Percentiles rank a stretch among this genome's conserved stretches.
phyloP scores from a whole-genome alignment of 2,329 filamentous ascomycete species.

The Colletotrichum lentis region DNA sequence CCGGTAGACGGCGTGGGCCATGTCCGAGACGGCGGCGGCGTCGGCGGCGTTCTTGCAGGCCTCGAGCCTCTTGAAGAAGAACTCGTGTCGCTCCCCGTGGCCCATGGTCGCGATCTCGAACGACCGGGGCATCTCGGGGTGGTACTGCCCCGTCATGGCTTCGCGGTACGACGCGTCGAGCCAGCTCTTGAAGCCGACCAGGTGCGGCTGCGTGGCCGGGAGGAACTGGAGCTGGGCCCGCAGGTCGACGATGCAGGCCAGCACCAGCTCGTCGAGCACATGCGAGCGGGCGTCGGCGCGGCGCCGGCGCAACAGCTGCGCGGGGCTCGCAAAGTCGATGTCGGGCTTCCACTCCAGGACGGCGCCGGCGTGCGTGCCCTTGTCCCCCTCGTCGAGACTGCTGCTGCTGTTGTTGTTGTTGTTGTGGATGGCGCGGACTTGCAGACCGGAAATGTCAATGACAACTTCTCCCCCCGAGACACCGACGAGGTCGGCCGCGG shows the following conservation, averaged over 20 bases:
- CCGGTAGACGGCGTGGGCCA: background rate
- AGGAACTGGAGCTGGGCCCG: conserved; percentile 28
- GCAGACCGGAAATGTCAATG: conserved; percentile 22
- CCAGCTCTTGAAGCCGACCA: conserved; percentile 26
- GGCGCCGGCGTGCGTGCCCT: conserved; percentile 17
- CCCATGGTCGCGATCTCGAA: conserved; percentile 12
- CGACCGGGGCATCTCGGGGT: conserved; percentile 1
- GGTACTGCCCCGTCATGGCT: conserved; percentile 13
- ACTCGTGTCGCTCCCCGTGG: background rate
- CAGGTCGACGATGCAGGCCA: conserved; percentile 28
- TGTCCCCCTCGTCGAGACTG: too few relatives aligned
- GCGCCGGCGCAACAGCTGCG: background rate
- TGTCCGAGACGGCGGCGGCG: background rate
- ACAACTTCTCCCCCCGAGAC: conserved; percentile 13
- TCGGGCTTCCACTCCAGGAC: conserved; percentile 32
- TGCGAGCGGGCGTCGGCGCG: background rate
- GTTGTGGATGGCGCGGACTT: background rate
- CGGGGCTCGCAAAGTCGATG: conserved; percentile 7
- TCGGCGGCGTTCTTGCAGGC: conserved; percentile 4
- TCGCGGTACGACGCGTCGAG: conserved; percentile 20
- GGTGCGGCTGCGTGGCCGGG: conserved; percentile 22
- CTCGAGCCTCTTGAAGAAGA: background rate
- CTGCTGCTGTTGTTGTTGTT: too few relatives aligned
- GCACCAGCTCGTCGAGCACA: conserved; percentile 6
- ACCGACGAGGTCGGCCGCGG: background rate